These are phyloP conservation scores for Fusarium sarcochroum DNA, from an alignment of 2,329 filamentous ascomycete species.

Conservation along the genomic window DNA sequence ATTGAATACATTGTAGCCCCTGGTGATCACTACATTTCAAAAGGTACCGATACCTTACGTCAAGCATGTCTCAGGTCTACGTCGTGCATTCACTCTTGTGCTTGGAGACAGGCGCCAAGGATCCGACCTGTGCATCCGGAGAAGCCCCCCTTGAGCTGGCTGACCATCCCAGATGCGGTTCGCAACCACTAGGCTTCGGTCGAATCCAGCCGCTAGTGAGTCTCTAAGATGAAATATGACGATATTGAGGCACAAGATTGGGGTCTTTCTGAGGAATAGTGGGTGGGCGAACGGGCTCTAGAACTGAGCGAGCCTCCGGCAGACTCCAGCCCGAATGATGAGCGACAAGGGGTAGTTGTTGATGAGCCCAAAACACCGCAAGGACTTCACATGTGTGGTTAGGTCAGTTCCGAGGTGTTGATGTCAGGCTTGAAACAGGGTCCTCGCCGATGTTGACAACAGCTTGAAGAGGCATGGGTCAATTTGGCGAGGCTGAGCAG, in stretches of 20 bases:
- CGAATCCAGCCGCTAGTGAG: conserved; percentile 41
- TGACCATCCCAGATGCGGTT: conserved; percentile 48
- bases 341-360: conserved; percentile 21
- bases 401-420: conserved; percentile 25
- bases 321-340: conserved; percentile 30
- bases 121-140: conserved; percentile 36
- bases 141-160: conserved; percentile 32
- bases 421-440: conserved; percentile 41
- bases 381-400: conserved; percentile 19
- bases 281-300: conserved; percentile 23
- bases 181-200: conserved; percentile 42
- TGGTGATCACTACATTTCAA: conserved; percentile 16
- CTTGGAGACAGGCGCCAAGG: conserved; percentile 22
- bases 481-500: conserved; percentile 15
- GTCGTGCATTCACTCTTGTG: conserved; percentile 26
- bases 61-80: conserved; percentile 40
- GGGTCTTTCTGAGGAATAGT: conserved; percentile 22
- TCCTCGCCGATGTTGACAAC: conserved; percentile 12
- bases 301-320: conserved; percentile 25
- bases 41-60: conserved; percentile 30
- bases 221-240: conserved; percentile 47
- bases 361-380: conserved; percentile 12
- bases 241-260: conserved; percentile 42
- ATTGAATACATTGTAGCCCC: conserved; percentile 21
- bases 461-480: conserved; percentile 18